Evolutionary conservation across 1,139 yeast species (phyloP).

Genomic region (Blastobotrys indianensis): DNA sequence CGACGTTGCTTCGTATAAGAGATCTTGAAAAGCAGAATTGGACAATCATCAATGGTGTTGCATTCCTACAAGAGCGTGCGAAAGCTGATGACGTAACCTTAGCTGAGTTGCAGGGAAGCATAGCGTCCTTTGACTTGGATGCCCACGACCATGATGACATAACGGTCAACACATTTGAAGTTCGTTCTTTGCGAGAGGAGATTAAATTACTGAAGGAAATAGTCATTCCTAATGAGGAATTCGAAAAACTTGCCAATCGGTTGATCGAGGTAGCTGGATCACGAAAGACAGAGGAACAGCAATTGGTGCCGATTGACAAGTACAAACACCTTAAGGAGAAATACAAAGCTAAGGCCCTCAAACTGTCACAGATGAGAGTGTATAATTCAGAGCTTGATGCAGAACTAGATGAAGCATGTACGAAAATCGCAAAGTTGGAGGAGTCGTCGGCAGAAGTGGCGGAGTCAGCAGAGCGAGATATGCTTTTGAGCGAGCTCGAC

Average conservation of each 20-base stretch:
- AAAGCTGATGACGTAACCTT: background rate
- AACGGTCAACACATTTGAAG: background rate
- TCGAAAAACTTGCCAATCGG: slow-evolving; percentile 1
- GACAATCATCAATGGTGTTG: background rate
- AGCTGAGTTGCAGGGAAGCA: slow-evolving; percentile 1
- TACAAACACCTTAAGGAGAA: slow-evolving; percentile 3
- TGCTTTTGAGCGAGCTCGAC: slow-evolving; percentile 4
- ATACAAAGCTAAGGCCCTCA: background rate
- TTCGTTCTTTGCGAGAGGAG: background rate
- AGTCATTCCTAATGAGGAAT: slow-evolving; percentile 1
- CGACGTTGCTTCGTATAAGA: too few species aligned
- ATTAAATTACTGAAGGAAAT: background rate
- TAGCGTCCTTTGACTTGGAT: slow-evolving; percentile 3
- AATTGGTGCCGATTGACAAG: background rate
- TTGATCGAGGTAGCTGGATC: background rate
- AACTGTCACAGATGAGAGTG: too few species aligned
- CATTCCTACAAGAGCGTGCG: slow-evolving; percentile 7
- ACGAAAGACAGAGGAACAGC: background rate
- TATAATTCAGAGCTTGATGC: too few species aligned
- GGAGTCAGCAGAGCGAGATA: background rate
- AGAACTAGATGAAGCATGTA: too few species aligned
- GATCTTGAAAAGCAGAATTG: too few species aligned
- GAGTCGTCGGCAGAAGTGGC: too few species aligned
- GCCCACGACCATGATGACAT: background rate
- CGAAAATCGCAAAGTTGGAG: too few species aligned